These are phyloP conservation scores for Sanguinoderma infundibulare DNA, from an alignment of 1,284 basidiomycete species.

Conservation along the genomic window DNA sequence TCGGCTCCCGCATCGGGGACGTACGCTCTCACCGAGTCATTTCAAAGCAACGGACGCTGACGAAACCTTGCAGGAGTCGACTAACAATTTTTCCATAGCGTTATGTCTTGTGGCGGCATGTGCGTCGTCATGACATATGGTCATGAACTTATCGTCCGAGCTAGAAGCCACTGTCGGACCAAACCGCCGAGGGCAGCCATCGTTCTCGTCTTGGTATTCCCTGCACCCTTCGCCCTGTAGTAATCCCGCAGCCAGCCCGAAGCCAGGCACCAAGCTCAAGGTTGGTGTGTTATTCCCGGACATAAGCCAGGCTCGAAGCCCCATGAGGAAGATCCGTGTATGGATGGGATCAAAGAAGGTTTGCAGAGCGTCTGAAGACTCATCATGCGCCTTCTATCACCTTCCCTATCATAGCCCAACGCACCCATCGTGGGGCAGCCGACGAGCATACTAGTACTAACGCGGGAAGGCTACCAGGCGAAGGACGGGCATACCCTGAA, in stretches of 20 bases:
- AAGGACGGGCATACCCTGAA: background rate
- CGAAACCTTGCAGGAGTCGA: background rate
- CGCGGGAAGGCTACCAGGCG: background rate
- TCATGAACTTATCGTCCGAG: no score
- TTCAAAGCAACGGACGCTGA: background rate
- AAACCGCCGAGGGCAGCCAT: background rate
- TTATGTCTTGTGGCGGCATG: background rate
- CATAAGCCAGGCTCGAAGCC: background rate
- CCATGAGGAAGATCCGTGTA: background rate
- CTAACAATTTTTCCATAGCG: background rate
- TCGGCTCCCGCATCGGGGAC: background rate
- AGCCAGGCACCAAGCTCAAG: background rate
- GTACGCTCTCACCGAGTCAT: background rate
- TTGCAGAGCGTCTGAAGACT: background rate
- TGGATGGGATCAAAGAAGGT: background rate
- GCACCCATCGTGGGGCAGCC: background rate
- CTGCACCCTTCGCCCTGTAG: background rate
- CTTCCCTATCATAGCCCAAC: background rate
- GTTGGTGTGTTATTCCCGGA: background rate
- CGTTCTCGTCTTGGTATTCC: background rate
- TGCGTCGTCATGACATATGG: background rate
- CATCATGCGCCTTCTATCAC: background rate
- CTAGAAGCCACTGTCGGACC: background rate
- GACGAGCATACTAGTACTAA: background rate
- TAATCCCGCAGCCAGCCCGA: background rate